Base-by-base conservation (phyloP, 1,284 basidiomycete genomes). In the Meira miltonrushii region DNA sequence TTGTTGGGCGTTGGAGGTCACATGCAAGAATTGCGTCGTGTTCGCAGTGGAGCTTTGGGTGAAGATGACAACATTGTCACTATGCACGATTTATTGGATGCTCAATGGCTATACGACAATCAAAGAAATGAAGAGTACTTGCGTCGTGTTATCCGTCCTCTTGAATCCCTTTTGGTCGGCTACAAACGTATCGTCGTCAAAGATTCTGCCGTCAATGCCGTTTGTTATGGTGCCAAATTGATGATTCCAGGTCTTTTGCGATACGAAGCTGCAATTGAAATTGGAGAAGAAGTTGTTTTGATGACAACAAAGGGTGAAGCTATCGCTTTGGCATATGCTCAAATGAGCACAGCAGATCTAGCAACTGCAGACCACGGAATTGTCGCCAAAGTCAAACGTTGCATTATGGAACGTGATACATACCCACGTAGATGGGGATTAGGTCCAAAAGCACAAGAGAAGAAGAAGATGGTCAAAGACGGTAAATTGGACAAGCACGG, bases 231-330 rank as follows among this genome's bases (percentile, higher is more conserved):
- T 71, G 95, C 95, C 64, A 97, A 98, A 80, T 87, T 99, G 76
- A 99, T 99, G 95, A 93, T 99, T 72, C 95, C 95, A 64, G 95
- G 95, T 81, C 84, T 99, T 49, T 83, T 99, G 57, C 90, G 95
- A 68, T 99, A 97, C 80, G 93, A 98, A 81, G 86, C 88, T 48
- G 93, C 94, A 78, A 99, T 99, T 68, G 87, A 92, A 72, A 81
- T 96, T 54, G 85, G 94, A 79, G 95, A 99, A 80, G 95, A 99
- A 80, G 89, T 99, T 51, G 94, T 99, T 49, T 83, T 99, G 66
- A 99, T 99, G 93, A 99, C 95, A 57, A 99, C 95, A 50, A 99
- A 99, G 84, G 95, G 93, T 69, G 95, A 99, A 81, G 95, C 92
- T 44, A 96, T 99, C 77, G 95, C 95, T 25, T 85, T 99, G 50